These are phyloP conservation scores for Acacia concinna DNA, from an alignment of 331 rosid species.

Conservation along the genomic window DNA sequence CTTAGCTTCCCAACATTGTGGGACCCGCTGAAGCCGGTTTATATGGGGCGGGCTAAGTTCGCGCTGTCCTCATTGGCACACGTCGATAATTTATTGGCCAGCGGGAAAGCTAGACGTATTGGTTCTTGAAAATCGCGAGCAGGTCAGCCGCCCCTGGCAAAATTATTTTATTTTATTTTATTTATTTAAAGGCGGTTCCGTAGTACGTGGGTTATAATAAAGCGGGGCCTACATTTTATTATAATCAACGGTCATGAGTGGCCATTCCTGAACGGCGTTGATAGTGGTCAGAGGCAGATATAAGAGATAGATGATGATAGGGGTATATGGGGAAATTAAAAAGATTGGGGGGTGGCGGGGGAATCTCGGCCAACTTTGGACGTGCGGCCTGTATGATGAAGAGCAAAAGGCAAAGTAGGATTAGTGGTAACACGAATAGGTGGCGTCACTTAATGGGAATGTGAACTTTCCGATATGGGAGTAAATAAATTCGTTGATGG, in stretches of 20 bases:
- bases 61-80: not conserved
- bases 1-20: not conserved
- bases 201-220: constrained; percentile 28
- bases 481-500: constrained; percentile 29
- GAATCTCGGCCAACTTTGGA: constrained; percentile 17
- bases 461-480: constrained; percentile 20
- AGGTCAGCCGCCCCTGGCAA: constrained; percentile 58
- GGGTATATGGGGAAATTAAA: constrained; percentile 15
- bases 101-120: constrained; percentile 31
- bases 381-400: constrained; percentile 18
- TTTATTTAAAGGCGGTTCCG: constrained; percentile 27
- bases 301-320: not conserved
- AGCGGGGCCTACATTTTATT: not conserved
- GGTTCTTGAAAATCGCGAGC: constrained; percentile 36
- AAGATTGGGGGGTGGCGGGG: not conserved
- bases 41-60: constrained; percentile 5
- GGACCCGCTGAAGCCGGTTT: constrained; percentile 41
- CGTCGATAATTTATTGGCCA: not conserved
- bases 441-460: constrained; percentile 12
- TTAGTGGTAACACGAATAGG: constrained; percentile 5
- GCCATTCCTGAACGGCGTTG: not conserved
- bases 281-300: not conserved
- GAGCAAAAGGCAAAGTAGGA: constrained; percentile 22
- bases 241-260: constrained; percentile 4
- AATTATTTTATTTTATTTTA: too few species aligned